Evolutionary conservation across 179 eudicot genomes (phyloP).

Genomic region (Carnegiea gigantea): DNA sequence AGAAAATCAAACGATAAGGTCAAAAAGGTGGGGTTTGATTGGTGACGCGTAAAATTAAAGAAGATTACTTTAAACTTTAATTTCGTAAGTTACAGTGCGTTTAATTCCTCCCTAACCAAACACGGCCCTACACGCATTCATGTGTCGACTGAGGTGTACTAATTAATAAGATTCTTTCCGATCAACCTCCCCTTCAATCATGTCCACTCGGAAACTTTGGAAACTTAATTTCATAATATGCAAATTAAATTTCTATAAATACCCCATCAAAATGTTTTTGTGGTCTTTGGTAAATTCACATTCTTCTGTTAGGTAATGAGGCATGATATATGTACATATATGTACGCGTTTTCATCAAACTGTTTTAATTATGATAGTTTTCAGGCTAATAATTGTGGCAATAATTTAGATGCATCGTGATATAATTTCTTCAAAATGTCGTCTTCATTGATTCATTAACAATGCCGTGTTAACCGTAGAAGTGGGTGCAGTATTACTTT

Average conservation of each 20-base stretch:
- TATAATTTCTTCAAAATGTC: too few relatives aligned
- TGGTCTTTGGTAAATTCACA: too few relatives aligned
- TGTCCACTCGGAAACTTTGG: not conserved
- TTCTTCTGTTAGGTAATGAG: not conserved
- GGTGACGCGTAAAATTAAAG: not conserved
- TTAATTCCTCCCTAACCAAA: not conserved
- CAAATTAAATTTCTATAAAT: not conserved
- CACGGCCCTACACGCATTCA: not conserved
- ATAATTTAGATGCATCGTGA: too few relatives aligned
- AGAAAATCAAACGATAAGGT: not conserved
- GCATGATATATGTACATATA: not conserved
- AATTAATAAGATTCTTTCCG: not conserved
- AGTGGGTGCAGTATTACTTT: too few relatives aligned
- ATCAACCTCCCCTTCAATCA: not conserved
- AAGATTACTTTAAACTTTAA: not conserved
- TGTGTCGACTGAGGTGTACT: not conserved
- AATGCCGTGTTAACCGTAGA: too few relatives aligned
- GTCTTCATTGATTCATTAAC: too few relatives aligned
- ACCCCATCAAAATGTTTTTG: not conserved
- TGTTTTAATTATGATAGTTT: too few relatives aligned
- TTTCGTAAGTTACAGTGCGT: not conserved
- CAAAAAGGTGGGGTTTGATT: not conserved
- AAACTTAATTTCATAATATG: not conserved
- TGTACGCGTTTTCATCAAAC: not conserved
- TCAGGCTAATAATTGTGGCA: too few relatives aligned